These are phyloP conservation scores for Elsinoe fawcettii DNA, from an alignment of 2,329 filamentous ascomycete species.

Conservation along the genomic window DNA sequence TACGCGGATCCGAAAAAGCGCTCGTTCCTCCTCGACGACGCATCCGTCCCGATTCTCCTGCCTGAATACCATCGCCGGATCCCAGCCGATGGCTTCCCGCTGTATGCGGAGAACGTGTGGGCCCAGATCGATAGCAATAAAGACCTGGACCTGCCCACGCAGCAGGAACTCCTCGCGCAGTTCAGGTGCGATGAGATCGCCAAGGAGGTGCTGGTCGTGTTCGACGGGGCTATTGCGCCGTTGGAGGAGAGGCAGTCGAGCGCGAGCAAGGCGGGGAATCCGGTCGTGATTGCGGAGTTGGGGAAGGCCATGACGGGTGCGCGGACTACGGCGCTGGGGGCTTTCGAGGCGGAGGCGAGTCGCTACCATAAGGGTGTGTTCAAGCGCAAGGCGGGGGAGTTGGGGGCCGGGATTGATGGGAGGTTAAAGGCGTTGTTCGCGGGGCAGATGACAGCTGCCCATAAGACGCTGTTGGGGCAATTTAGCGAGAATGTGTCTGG, in stretches of 20 bases:
- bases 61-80: slow-evolving; percentile 94
- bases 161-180: slow-evolving; percentile 92
- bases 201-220: slow-evolving; percentile 73
- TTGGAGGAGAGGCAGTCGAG: slow-evolving; percentile 81
- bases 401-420: slow-evolving; percentile 80
- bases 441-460: slow-evolving; percentile 78
- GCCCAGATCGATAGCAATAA: slow-evolving; percentile 99
- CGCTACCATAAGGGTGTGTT: slow-evolving; percentile 97
- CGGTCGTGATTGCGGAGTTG: slow-evolving; percentile 64
- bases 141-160: slow-evolving; percentile 89
- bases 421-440: slow-evolving; percentile 81
- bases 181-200: slow-evolving; percentile 97
- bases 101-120: slow-evolving; percentile 92
- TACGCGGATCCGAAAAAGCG: slow-evolving; percentile 56
- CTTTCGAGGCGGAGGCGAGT: slow-evolving; percentile 86
- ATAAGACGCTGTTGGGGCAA: slow-evolving; percentile 74
- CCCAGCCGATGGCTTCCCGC: slow-evolving; percentile 90
- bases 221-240: slow-evolving; percentile 73
- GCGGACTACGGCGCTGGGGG: slow-evolving; percentile 63
- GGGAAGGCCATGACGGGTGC: slow-evolving; percentile 66
- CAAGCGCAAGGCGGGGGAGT: slow-evolving; percentile 71
- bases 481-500: slow-evolving; percentile 83
- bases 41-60: slow-evolving; percentile 72
- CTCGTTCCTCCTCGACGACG: slow-evolving; percentile 58
- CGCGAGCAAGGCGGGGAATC: slow-evolving; percentile 62